phyloP scores from a whole-genome alignment of 192 early-diverging fungal species.

The Backusella mclennaniae region DNA sequence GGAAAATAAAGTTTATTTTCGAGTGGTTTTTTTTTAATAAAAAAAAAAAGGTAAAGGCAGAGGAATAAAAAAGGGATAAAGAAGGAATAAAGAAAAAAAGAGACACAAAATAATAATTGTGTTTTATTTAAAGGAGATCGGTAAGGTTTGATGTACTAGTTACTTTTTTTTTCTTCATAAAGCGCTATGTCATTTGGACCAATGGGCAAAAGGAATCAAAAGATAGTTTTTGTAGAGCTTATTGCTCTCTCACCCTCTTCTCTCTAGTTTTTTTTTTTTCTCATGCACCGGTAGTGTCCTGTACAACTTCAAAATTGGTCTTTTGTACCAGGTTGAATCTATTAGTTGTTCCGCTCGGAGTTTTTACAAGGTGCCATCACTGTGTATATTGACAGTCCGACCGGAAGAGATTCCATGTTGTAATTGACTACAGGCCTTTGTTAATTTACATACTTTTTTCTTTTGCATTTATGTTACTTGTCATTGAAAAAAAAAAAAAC shows the following conservation, averaged over 20 bases:
- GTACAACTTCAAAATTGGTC: not conserved
- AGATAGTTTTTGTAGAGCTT: not conserved
- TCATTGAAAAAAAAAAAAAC: not conserved
- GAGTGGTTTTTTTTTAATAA: not conserved
- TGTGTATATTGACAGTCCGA: constrained; percentile 7
- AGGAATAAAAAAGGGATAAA: not conserved
- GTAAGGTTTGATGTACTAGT: constrained; percentile 9
- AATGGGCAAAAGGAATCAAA: constrained; percentile 11
- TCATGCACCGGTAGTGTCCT: constrained; percentile 22
- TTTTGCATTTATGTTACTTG: not conserved
- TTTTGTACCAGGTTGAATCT: not conserved
- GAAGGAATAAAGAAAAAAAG: not conserved
- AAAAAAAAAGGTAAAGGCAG: constrained; percentile 4
- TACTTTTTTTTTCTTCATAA: constrained; percentile 7
- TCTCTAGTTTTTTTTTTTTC: constrained; percentile 14
- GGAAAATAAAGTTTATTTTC: not conserved
- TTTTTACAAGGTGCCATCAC: not conserved
- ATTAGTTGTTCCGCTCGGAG: constrained; percentile 12
- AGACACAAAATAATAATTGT: not conserved
- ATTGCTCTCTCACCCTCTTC: not conserved
- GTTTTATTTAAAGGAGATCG: not conserved
- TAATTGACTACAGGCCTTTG: not conserved
- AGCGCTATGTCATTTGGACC: constrained; percentile 9
- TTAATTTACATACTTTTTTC: constrained; percentile 2
- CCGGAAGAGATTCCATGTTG: constrained; percentile 21